Percentiles rank a stretch among this genome's conserved stretches.
Conservation (phyloP, 768 basidiomycete genomes). For the Tylopilus sp. region DNA sequence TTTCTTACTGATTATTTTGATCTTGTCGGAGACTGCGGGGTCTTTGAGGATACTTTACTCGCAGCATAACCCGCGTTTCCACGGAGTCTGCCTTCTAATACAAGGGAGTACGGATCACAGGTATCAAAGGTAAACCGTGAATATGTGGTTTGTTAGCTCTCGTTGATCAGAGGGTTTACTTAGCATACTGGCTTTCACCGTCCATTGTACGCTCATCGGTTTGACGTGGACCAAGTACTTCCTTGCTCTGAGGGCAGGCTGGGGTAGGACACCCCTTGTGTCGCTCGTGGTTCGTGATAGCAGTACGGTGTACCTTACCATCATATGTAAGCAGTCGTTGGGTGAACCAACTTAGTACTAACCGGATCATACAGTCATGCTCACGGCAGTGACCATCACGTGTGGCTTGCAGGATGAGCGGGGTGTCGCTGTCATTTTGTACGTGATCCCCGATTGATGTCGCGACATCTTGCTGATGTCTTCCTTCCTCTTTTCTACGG, state of each 20-base stretch:
- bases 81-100: conserved; percentile 12
- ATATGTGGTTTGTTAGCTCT: neutral
- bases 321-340: conserved; percentile 6
- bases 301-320: conserved; percentile 8
- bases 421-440: conserved; percentile 4
- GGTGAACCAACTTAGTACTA: neutral
- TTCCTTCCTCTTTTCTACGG: neutral
- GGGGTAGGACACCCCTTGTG: conserved; percentile 17
- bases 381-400: neutral
- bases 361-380: neutral
- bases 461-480: conserved; percentile 1
- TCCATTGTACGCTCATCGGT: conserved; percentile 14
- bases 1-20: conserved; percentile 4
- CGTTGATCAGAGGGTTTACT: neutral
- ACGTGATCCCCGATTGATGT: neutral
- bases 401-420: conserved; percentile 1
- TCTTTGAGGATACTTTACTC: conserved; percentile 3
- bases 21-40: conserved; percentile 2
- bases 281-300: conserved; percentile 19
- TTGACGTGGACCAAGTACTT: conserved; percentile 20
- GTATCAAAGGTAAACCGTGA: conserved; percentile 10
- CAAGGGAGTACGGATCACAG: neutral
- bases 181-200: conserved; percentile 12
- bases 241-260: conserved; percentile 11
- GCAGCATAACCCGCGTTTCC: neutral